Conservation (phyloP, 1,284 basidiomycete species). For the Blastosporella zonata region DNA sequence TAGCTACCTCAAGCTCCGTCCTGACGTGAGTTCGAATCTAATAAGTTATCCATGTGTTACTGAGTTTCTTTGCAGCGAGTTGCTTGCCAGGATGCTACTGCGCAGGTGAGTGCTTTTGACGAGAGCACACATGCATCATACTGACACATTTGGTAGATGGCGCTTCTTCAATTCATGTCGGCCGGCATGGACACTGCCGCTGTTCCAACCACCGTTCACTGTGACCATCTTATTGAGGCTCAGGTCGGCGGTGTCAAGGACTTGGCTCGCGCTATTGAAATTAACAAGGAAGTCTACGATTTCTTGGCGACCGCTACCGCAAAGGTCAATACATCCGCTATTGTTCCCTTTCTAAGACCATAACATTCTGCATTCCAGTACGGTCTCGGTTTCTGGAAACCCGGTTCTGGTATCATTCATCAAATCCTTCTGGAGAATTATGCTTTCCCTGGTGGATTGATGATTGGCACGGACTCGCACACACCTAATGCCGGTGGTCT, state of each 20-base stretch:
- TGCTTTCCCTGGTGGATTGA: slow-evolving; percentile 97
- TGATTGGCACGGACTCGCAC: slow-evolving; percentile 99
- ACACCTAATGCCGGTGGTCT: slow-evolving; percentile 99
- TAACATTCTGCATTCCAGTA: slow-evolving; percentile 52
- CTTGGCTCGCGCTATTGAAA: slow-evolving; percentile 87
- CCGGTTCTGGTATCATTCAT: slow-evolving; percentile 97
- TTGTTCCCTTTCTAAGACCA: slow-evolving; percentile 8
- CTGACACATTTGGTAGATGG: slow-evolving; percentile 75
- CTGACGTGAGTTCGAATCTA: slow-evolving; percentile 67
- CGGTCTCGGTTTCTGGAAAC: slow-evolving; percentile 99
- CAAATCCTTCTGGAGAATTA: slow-evolving; percentile 99
- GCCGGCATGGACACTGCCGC: slow-evolving; percentile 97
- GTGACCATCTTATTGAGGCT: slow-evolving; percentile 99
- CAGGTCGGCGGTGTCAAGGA: slow-evolving; percentile 93
- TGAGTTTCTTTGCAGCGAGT: slow-evolving; percentile 70
- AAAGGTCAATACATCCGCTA: slow-evolving; percentile 55
- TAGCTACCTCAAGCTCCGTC: slow-evolving; percentile 94
- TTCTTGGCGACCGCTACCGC: slow-evolving; percentile 98
- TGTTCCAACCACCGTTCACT: slow-evolving; percentile 97
- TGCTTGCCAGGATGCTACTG: slow-evolving; percentile 98
- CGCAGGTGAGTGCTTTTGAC: slow-evolving; percentile 51
- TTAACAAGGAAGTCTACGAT: slow-evolving; percentile 99
- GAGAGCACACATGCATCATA: slow-evolving; percentile 19
- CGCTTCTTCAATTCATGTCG: slow-evolving; percentile 99
- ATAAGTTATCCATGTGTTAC: slow-evolving; percentile 14